Percentiles rank a stretch among this genome's conserved stretches.
Evolutionary conservation across 2,329 filamentous ascomycete genomes (phyloP).

Genomic region (Fusarium chuoi): DNA sequence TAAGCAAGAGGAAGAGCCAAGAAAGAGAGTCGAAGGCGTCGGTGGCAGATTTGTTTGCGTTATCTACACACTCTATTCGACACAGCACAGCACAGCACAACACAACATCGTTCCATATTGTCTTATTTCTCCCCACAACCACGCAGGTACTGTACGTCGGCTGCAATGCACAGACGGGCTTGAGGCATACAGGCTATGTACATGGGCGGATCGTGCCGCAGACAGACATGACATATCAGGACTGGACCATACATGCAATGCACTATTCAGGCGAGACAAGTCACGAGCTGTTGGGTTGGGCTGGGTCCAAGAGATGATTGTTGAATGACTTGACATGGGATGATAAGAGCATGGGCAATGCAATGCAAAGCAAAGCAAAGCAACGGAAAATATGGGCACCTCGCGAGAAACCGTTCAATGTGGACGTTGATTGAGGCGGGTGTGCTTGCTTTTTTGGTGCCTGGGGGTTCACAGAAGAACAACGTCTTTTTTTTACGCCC

Average conservation of each 20-base stretch:
- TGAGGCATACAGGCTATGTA: constrained; percentile 21
- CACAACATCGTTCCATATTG: constrained; percentile 14
- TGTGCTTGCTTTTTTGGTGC: constrained; percentile 2
- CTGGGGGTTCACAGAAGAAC: neutral
- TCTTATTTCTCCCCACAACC: constrained; percentile 16
- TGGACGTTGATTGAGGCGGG: neutral
- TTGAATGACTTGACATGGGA: neutral
- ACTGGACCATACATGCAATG: neutral
- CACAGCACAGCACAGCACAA: neutral
- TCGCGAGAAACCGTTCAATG: neutral
- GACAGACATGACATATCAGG: neutral
- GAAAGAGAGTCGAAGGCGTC: neutral
- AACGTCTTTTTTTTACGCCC: constrained; percentile 10
- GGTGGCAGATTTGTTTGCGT: constrained; percentile 23
- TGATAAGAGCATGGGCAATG: constrained; percentile 2
- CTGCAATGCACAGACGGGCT: constrained; percentile 17
- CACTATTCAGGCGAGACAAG: constrained; percentile 29
- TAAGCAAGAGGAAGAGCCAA: constrained; percentile 25
- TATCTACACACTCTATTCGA: constrained; percentile 2
- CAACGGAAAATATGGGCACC: neutral
- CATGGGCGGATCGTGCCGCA: constrained; percentile 26
- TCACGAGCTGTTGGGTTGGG: neutral
- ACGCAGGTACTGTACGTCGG: constrained; percentile 28
- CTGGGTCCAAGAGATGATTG: neutral
- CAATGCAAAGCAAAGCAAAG: neutral